Evolutionary conservation across 1,284 basidiomycete species (phyloP), one percentile per base, ranked within the genome.

Genomic region (Ustilago vetiveriae): DNA sequence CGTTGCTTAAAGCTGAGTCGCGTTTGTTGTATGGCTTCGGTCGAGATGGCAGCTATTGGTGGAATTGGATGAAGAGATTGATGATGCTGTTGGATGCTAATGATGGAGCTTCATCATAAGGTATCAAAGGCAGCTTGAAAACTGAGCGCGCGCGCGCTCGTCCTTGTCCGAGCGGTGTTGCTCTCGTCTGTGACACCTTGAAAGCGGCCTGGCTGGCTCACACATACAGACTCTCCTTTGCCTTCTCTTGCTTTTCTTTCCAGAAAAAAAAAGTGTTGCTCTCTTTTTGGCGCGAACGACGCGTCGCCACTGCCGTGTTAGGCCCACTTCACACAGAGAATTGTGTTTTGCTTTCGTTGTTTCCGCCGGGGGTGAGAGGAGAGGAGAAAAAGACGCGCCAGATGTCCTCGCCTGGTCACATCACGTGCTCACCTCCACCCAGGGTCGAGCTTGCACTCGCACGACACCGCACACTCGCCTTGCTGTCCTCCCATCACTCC

Each of bases 361-460:
- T 44, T 36, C 14, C n/a, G 14, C 35, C 16, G 10, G 16, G 6
- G 16, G 2, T 6, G 16, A 35, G 16, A n/a, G n/a, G 29, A 16
- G 8, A 43, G 23, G n/a, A 11, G 37, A 11, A 19, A 35, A 17
- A 9, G 6, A 51, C 60, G 60, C 60, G 59, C 52, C 13, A 21
- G 13, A 6, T 4, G 2, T 1, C 6, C 32, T 21, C 9, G 44
- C n/a, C n/a, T n/a, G n/a, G n/a, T n/a, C n/a, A n/a, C n/a, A n/a
- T 65, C 62, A 65, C 62, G 62, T 65, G 62, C 50, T 16, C 3
- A 7, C 51, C 63, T 54, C 51, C 63, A 55, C 55, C 30, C 42
- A n/a, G n/a, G n/a, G 6, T 6, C 17, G 4, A 10, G 2, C 1
- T 6, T 11, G 16, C 40, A 41, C 54, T 65, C 50, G 55, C 62